phyloP scores from a whole-genome alignment of 2,329 filamentous ascomycete genomes.

The Pestalotiopsis sp. region DNA sequence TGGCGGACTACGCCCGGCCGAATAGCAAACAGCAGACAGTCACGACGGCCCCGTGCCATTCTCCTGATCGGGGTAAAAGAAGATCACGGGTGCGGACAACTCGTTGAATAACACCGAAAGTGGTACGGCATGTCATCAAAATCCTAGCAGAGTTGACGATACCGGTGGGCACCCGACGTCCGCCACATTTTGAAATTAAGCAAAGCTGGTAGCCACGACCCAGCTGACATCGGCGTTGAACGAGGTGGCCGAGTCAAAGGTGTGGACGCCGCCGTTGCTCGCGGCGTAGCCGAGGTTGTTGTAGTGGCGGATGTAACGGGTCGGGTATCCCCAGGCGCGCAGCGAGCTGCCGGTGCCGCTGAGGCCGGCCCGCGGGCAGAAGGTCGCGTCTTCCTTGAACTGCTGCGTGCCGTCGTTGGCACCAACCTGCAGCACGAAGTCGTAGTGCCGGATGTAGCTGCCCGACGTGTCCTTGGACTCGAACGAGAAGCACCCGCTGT shows the following conservation, averaged over 20 bases:
- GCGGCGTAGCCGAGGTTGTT: constrained; percentile 36
- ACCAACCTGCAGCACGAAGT: constrained; percentile 52
- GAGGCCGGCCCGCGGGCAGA: constrained; percentile 57
- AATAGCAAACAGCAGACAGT: not conserved
- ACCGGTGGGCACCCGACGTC: not conserved
- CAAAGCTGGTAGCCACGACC: constrained; percentile 46
- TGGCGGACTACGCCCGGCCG: not conserved
- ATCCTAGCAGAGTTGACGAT: not conserved
- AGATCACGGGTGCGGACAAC: too few species aligned
- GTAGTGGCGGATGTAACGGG: constrained; percentile 60
- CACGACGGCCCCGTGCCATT: not conserved
- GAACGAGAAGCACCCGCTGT: constrained; percentile 61
- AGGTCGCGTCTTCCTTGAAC: constrained; percentile 65
- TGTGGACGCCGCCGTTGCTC: constrained; percentile 35
- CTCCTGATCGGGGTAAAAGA: not conserved
- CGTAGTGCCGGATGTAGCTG: constrained; percentile 58
- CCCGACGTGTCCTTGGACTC: constrained; percentile 61
- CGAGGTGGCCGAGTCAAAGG: constrained; percentile 48
- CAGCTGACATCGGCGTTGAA: constrained; percentile 61
- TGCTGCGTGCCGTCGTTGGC: constrained; percentile 57
- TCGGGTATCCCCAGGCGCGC: constrained; percentile 62
- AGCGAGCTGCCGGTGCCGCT: constrained; percentile 54
- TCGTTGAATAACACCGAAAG: too few species aligned
- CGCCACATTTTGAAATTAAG: constrained; percentile 29
- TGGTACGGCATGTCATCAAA: too few species aligned